A percentile compares a stretch with the other conserved stretches of the same genome.
phyloP scores from a whole-genome alignment of 306 rosid species.

The Citrullus colocynthis region DNA sequence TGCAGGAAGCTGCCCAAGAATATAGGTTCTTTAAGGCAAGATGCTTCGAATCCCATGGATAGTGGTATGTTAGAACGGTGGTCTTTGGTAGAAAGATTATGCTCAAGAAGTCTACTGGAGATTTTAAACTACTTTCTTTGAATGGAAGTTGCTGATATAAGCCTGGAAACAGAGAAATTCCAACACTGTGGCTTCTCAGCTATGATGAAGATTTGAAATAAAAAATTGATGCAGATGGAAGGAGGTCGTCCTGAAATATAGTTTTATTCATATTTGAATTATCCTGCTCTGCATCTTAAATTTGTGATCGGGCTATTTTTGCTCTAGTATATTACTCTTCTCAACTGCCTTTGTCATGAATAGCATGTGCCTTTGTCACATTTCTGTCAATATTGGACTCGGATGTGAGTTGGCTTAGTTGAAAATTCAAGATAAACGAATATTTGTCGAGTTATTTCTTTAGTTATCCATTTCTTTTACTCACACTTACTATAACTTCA shows the following conservation, averaged over 20 bases:
- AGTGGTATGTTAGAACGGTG: neutral
- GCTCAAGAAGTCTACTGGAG: neutral
- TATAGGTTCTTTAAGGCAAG: neutral
- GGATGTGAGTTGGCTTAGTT: neutral
- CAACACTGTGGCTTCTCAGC: neutral
- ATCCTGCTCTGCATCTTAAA: neutral
- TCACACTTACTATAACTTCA: constrained; percentile 17
- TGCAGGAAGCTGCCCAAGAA: neutral
- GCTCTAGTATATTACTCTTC: neutral
- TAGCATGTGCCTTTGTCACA: neutral
- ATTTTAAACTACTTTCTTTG: neutral
- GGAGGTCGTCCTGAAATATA: neutral
- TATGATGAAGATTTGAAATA: neutral
- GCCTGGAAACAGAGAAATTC: neutral
- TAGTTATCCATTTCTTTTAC: neutral
- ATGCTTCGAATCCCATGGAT: neutral
- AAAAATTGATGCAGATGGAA: neutral
- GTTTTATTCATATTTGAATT: neutral
- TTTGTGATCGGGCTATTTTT: neutral
- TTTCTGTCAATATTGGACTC: neutral
- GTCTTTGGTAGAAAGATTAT: neutral
- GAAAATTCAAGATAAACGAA: neutral
- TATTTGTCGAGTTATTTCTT: neutral
- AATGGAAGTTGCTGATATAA: neutral
- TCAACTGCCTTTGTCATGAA: neutral